Conservation (phyloP, 768 basidiomycete species). For the Crepidotus variabilis region DNA sequence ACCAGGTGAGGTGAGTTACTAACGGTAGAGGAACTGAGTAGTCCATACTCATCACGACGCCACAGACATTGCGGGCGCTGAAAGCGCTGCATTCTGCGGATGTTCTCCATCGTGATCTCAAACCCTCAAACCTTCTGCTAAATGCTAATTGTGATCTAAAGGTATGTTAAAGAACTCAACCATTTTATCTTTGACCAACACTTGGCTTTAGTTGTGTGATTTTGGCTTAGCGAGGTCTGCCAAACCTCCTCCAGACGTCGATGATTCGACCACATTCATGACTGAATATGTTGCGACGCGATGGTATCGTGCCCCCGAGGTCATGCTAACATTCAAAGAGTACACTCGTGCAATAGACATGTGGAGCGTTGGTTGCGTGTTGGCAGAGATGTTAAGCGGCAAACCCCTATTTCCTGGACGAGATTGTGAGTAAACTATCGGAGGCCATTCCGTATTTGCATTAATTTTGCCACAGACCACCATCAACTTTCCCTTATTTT, state of each 20-base stretch:
- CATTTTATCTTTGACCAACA: background rate
- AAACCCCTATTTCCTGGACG: constrained; percentile 93
- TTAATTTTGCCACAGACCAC: constrained; percentile 55
- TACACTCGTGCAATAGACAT: constrained; percentile 87
- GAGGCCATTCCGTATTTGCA: constrained; percentile 2
- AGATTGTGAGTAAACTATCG: constrained; percentile 66
- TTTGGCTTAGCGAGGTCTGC: constrained; percentile 93
- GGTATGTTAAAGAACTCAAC: constrained; percentile 46
- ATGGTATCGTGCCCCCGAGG: constrained; percentile 97
- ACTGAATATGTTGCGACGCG: constrained; percentile 96
- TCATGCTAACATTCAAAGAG: constrained; percentile 97
- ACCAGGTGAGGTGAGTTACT: constrained; percentile 39
- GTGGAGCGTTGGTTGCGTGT: constrained; percentile 83
- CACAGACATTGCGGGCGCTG: constrained; percentile 78
- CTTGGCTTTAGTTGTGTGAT: constrained; percentile 76
- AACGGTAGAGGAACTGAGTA: background rate
- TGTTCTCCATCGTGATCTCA: constrained; percentile 95
- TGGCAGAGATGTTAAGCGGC: constrained; percentile 92
- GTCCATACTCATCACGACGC: background rate
- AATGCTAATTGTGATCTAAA: constrained; percentile 98
- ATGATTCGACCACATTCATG: constrained; percentile 79
- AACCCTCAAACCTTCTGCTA: constrained; percentile 94
- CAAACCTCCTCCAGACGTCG: constrained; percentile 67
- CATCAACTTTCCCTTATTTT: constrained; percentile 91
- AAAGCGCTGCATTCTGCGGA: constrained; percentile 96